Evolutionary conservation across 208 protist genomes (phyloP), one percentile per base, ranked within the genome.

Genomic region (Strigomonas culicis): DNA sequence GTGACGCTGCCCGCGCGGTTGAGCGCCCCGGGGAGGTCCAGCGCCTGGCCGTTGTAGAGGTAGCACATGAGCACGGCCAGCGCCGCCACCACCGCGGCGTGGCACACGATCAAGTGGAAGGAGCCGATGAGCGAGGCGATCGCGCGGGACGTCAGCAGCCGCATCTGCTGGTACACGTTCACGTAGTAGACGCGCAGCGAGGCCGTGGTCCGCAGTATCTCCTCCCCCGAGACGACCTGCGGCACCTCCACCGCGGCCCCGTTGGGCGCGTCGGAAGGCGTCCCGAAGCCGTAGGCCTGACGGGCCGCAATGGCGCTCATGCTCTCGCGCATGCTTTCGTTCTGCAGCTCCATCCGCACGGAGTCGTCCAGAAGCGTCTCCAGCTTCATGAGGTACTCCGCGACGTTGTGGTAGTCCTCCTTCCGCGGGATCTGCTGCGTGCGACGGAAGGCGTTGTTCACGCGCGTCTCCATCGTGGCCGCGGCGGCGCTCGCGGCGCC

Each of bases 331-430:
- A 56, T 52, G 50, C 52, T 30, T 24, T 53, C 59, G 21, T 56
- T 39, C 44, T 70, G 55, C 25, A 95, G 63, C 44, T 90, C 75
- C 52, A 66, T 64, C 3, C 90, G 90, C n/a, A 80, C 74, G 28
- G 50, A 53, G 64, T 92, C 82, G 53, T 92, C 86, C 15, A 95
- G 60, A 57, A 82, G 63, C 63, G 93, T 86, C 56, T 95, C 88
- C 10, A 96, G 53, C 64, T 88, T 90, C 84, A 96, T 90, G 17
- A 96, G 66, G 63, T 90, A 92, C 73, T 96, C 88, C 24, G 88
- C 86, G 19, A 76, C 78, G 69, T 96, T 96, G 61, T 65, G 65
- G 70, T 92, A 64, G 4, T 80, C 62, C 17, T 62, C 46, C 57
- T 55, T 64, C 17, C 58, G 52, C 8, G 85, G 88, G 24, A 92